Percentiles rank a stretch among this genome's conserved stretches.
Evolutionary conservation across 2,329 filamentous ascomycete species (phyloP).

Genomic region (Canariomyces notabilis): DNA sequence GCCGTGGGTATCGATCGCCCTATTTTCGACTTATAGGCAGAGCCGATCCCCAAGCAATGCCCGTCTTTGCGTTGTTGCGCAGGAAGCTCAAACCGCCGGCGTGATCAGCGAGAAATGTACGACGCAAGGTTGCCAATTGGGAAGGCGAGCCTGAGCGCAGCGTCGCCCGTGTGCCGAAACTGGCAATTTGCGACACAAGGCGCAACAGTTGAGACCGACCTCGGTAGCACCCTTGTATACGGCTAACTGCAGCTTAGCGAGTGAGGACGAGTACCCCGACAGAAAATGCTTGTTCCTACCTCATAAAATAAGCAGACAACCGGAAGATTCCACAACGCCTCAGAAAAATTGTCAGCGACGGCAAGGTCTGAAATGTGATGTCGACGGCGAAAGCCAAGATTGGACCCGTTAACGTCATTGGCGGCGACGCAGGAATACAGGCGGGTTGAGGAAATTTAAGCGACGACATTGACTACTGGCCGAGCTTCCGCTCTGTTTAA

Average conservation of each 20-base stretch:
- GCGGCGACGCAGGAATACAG: too few relatives aligned
- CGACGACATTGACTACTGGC: not conserved
- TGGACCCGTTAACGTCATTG: too few relatives aligned
- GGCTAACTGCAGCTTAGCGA: slow-evolving; percentile 3
- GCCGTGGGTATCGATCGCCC: not conserved
- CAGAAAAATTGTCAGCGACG: not conserved
- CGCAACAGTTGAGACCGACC: slow-evolving; percentile 18
- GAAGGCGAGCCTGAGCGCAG: slow-evolving; percentile 24
- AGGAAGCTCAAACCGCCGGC: slow-evolving; percentile 4
- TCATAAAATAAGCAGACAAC: too few relatives aligned
- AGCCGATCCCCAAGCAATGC: not conserved
- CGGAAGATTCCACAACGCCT: not conserved
- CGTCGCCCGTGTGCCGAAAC: slow-evolving; percentile 16
- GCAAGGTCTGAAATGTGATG: not conserved
- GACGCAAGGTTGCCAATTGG: slow-evolving; percentile 19
- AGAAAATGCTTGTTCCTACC: too few relatives aligned
- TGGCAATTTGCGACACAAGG: slow-evolving; percentile 26
- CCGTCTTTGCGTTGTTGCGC: slow-evolving; percentile 2
- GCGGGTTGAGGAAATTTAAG: not conserved
- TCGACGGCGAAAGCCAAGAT: too few relatives aligned
- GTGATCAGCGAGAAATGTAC: slow-evolving; percentile 12
- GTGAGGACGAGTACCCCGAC: too few relatives aligned
- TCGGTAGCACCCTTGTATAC: slow-evolving; percentile 11
- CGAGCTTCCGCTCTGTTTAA: too few relatives aligned
- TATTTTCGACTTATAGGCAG: slow-evolving; percentile 6